Evolutionary conservation across 2,329 filamentous ascomycete genomes (phyloP).

Genomic region (Apiospora arundinis): DNA sequence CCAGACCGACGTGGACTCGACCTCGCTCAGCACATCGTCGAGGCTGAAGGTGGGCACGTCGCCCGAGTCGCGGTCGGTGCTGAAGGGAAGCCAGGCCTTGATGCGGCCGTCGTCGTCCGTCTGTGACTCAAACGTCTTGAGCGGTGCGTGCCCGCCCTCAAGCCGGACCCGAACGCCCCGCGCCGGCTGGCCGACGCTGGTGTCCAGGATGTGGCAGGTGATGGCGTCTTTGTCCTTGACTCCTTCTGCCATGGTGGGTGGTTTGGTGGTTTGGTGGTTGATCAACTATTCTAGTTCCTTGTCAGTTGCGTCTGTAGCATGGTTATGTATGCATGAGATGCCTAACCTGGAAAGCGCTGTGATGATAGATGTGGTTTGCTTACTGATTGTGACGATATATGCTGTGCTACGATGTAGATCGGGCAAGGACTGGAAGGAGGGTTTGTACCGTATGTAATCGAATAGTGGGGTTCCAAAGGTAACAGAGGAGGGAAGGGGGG

Average conservation of each 20-base stretch:
- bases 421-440: neutral
- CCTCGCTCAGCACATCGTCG: constrained; percentile 58
- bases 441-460: neutral
- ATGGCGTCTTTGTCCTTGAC: constrained; percentile 64
- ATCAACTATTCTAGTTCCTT: neutral
- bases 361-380: neutral
- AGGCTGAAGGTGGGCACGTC: constrained; percentile 65
- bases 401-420: neutral
- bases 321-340: neutral
- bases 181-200: constrained; percentile 74
- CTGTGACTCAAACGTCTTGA: constrained; percentile 64
- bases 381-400: neutral
- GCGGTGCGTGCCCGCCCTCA: constrained; percentile 46
- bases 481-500: neutral
- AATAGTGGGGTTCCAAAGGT: neutral
- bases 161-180: constrained; percentile 71
- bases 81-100: constrained; percentile 69
- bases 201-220: constrained; percentile 88
- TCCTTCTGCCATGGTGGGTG: constrained; percentile 32
- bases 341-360: neutral
- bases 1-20: constrained; percentile 61
- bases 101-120: constrained; percentile 82
- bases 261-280: constrained; percentile 1
- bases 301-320: no score
- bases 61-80: constrained; percentile 54